phyloP scores from a whole-genome alignment of 768 basidiomycete species.

The Serendipita indica region DNA sequence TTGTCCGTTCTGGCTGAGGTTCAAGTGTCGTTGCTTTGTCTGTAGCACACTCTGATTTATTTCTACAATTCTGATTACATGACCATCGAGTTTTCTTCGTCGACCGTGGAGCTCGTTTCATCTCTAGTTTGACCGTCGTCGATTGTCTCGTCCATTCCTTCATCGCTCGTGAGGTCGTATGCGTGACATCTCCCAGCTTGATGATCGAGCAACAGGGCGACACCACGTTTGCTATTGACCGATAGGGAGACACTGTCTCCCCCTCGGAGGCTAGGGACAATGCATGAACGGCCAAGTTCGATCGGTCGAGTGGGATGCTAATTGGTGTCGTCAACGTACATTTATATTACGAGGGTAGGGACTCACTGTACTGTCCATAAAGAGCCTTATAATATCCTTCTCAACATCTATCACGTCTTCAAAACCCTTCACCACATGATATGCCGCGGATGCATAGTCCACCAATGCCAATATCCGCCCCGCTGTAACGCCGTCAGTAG shows the following conservation, averaged over 20 bases:
- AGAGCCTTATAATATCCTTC: background rate
- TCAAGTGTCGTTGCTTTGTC: background rate
- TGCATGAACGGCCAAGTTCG: background rate
- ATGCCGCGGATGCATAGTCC: background rate
- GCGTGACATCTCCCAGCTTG: background rate
- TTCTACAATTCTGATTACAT: no score
- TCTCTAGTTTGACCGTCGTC: background rate
- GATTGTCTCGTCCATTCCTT: background rate
- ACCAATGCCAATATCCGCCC: background rate
- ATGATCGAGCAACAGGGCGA: slow-evolving; percentile 2
- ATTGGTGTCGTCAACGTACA: background rate
- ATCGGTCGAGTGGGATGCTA: background rate
- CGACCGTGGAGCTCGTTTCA: background rate
- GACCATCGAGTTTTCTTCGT: slow-evolving; percentile 1
- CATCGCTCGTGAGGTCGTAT: background rate
- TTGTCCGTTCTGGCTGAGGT: background rate
- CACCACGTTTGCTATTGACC: background rate
- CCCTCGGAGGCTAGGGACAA: background rate
- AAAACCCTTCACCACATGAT: background rate
- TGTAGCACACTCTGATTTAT: no score
- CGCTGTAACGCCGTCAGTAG: background rate
- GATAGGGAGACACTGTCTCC: background rate
- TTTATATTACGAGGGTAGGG: background rate
- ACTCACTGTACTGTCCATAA: background rate
- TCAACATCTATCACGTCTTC: background rate